Base-by-base conservation (phyloP, 2,329 filamentous ascomycete species). In the Alternaria infectoria region DNA sequence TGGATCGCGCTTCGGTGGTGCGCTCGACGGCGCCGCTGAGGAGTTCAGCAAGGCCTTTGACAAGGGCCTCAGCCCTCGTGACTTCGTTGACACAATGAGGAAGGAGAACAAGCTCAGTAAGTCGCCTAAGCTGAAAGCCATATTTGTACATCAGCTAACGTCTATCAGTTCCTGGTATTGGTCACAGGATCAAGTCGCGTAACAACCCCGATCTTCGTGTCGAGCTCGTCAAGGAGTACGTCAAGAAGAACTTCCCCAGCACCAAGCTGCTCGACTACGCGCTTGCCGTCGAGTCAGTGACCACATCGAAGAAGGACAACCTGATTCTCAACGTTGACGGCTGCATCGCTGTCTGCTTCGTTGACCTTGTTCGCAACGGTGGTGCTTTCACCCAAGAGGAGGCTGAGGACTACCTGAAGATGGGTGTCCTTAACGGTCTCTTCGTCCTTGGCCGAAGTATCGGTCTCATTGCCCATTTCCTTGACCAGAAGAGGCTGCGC, bases 191-290 rank as follows among this genome's bases (percentile, higher is more conserved):
- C 88, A 99, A 99, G 90, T 99, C 96, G 72, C 92, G 96, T 78
- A 97, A 98, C 89, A 99, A 99, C 90, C 96, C 96, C 68, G 96
- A 99, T 89, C 91, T 99, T 75, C 96, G 96, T 88, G 96, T 99
- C 75, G 95, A 98, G 87, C 91, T 99, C 63, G 96, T 99, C 80
- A 99, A 98, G 89, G 95, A 99, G 85, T 99, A 96, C 83, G 96
- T 97, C 80, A 88, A 94, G 84, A 92, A 94, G 87, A 93, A 96
- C 86, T 99, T 99, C 91, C 93, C 96, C 75, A 94, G 86, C 86
- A 93, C 92, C 88, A 98, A 98, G 89, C 90, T 98, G 80, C 93
- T 99, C 81, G 96, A 99, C 86, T 99, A 97, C 83, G 96, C 96
- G 72, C 89, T 99, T 79, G 96, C 96, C 50, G 96, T 99, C 73